Base-by-base conservation (phyloP, 345 rosid species). In the Abelmoschus esculentus region DNA sequence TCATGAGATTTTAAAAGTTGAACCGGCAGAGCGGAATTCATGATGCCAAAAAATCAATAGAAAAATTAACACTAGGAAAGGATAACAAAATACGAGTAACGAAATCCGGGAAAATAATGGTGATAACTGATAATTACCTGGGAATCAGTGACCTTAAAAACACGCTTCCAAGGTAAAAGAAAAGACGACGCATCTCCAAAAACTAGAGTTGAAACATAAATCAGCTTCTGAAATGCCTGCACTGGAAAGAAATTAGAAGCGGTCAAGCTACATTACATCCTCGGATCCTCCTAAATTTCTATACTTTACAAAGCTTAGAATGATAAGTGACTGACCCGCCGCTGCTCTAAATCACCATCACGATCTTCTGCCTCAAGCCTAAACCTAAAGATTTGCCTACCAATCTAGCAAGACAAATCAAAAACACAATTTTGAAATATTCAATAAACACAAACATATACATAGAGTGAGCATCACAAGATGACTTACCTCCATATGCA, bases 211-310 rank as follows among this genome's bases (percentile, higher is more conserved):
- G 99, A 96, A 72, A 90, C 90, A 84, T 92, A 92, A 56, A 96
- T 86, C 78, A 96, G 82, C 90, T 89, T 96, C 97, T 89, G 93
- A 86, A 96, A 96, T 84, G 99, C 99, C 99, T 96, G 97, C 90
- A 86, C 89, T 84, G 87, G 89, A 86, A 83, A 82, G 73, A 71
- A 80, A 79, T 61, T 76, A 77, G 71, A 55, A 72, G 82, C 86
- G 88, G 82, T 87, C 86, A 89, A 83, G 85, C 80, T 75, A 81
- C 74, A 70, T 47, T 49, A 40, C 70, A 42, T 67, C 46, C 50
- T 12, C 42, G 32, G 67, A 42, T 67, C 46, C 50, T 12, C 42
- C 70, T 22, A 28, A 73, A 22, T 22, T n/a, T 46, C 57, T 52
- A 69, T 29, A 40, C 64, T 70, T 36, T 67, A 15, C 69, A 49